phyloP scores from a whole-genome alignment of 2,329 filamentous ascomycete species.

The Sporothrix pseudoabietina region DNA sequence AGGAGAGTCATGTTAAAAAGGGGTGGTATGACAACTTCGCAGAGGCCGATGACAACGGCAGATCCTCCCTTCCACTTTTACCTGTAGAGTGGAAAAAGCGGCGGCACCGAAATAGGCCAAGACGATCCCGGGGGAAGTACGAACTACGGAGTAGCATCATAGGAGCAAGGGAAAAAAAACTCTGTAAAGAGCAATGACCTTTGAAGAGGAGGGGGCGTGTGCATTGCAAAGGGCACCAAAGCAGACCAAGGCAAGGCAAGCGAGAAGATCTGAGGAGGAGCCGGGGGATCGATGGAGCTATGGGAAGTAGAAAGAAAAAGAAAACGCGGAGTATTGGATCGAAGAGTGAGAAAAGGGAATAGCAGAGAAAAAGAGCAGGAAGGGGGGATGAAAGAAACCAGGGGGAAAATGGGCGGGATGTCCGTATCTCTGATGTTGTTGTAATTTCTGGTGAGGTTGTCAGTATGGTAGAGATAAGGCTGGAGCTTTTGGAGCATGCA shows the following conservation, averaged over 20 bases:
- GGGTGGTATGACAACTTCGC: background rate
- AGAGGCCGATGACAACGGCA: slow-evolving; percentile 8
- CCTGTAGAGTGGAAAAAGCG: background rate
- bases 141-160: background rate
- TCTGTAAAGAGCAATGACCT: background rate
- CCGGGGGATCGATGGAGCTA: slow-evolving; percentile 9
- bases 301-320: background rate
- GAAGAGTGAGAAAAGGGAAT: background rate
- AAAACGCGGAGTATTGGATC: slow-evolving; percentile 22
- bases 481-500: background rate
- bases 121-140: background rate
- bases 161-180: background rate
- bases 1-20: background rate
- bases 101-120: background rate
- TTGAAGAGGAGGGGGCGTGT: slow-evolving; percentile 24
- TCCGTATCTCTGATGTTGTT: background rate
- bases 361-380: background rate
- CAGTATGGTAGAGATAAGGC: slow-evolving; percentile 16
- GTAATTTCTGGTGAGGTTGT: background rate
- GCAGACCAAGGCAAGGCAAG: background rate
- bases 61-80: background rate
- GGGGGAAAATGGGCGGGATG: background rate
- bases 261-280: background rate
- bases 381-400: background rate
- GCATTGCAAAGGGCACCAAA: slow-evolving; percentile 4